Evolutionary conservation across 352 stramenopile genomes (phyloP).

Genomic region (Globisporangium megalacanthum): DNA sequence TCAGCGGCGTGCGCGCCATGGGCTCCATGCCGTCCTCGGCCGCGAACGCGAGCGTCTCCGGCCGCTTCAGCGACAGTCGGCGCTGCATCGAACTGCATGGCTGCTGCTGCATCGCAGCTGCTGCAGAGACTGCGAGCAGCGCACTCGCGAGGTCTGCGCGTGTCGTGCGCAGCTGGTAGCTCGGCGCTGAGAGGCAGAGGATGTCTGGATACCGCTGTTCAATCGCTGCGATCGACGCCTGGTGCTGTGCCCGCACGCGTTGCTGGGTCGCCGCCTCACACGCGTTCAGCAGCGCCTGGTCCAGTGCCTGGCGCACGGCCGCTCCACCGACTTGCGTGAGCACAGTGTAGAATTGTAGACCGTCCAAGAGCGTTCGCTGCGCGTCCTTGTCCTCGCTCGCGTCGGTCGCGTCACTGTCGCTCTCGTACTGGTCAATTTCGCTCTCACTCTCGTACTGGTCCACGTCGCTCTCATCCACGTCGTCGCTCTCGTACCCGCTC

Average conservation of each 20-base stretch:
- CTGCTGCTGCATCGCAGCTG: conserved; percentile 4
- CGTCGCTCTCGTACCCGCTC: not conserved
- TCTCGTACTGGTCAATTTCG: conserved; percentile 6
- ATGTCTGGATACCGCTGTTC: conserved; percentile 61
- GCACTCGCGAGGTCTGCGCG: conserved; percentile 13
- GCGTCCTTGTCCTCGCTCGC: conserved; percentile 10
- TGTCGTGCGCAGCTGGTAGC: conserved; percentile 8
- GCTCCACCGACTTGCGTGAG: conserved; percentile 33
- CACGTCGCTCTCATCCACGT: not conserved
- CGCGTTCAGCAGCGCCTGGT: conserved; percentile 34
- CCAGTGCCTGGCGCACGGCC: conserved; percentile 29
- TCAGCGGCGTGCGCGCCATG: conserved; percentile 5
- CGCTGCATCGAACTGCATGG: conserved; percentile 13
- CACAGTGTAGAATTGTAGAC: conserved; percentile 63
- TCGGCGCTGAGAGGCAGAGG: conserved; percentile 32
- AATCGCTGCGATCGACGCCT: conserved; percentile 54
- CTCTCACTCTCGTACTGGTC: not conserved
- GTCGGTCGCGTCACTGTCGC: not conserved
- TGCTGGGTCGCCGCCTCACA: conserved; percentile 20
- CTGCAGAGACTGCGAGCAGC: conserved; percentile 8
- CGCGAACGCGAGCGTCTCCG: conserved; percentile 8
- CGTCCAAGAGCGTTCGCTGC: conserved; percentile 37
- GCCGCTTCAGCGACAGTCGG: conserved; percentile 8
- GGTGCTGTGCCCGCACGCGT: conserved; percentile 19
- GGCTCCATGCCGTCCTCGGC: conserved; percentile 10